Base-by-base conservation (phyloP, 2,329 filamentous ascomycete species). In the Chaetoscypha palmicola region DNA sequence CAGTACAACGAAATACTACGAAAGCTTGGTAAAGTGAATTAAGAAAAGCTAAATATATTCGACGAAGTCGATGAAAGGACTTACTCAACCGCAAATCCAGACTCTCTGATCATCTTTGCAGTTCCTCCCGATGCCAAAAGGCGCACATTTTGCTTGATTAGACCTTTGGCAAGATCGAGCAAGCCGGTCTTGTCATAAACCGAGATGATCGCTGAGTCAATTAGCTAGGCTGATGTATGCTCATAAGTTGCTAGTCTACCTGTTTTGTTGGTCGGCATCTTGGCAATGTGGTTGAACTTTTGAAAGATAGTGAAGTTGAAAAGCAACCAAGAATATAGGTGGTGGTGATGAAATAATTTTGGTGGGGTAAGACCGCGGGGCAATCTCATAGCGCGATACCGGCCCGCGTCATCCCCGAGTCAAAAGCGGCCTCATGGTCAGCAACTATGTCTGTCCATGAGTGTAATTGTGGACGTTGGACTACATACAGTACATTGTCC, bases 101-200 rank as follows among this genome's bases (percentile, higher is more conserved):
- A 92, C 66, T 98, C 92, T 63, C 92, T 83, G 60, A 97, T 95
- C 85, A 97, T 85, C 70, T 83, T 92, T 54, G 92, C 84, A 37
- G 92, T 98, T 58, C 92, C 92, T 48, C 92, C 92, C 46, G 91
- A 97, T 43, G 92, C 92, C 46, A 98, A 77, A 54, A 98, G 83
- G 57, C 89, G 86, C 57, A 95, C 86, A 79, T 92, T 83, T 63
- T 94, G 79, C 73, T 91, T 79, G 62, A 86, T 77, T 39, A 96
- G 79, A 58, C 89, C 89, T 69, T 94, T 94, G 60, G 89, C 88
- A 58, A 96, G 76, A 68, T 96, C 90, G 56, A 96, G 72, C 55
- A 95, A 78, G 49, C 90, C 92, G 45, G 91, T 97, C 81, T 98
- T 98, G 77, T 98, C 88, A 66, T 92, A 97, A 73, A 97, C 92